Evolutionary conservation across 1,284 basidiomycete genomes (phyloP).

Genomic region (Fistulina hepatica): DNA sequence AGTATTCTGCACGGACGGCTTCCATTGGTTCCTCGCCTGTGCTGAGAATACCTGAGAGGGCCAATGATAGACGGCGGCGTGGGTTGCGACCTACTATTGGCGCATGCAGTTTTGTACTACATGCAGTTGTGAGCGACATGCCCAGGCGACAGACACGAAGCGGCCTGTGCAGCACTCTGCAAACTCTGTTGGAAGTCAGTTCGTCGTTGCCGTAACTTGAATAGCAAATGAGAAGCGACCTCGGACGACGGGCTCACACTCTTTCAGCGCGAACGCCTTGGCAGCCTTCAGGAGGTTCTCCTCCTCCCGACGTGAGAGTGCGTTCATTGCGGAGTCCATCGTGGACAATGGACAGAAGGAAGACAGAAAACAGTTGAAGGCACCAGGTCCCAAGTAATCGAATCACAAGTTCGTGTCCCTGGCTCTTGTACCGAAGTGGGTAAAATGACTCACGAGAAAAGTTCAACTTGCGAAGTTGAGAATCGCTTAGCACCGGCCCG

Average conservation of each 20-base stretch:
- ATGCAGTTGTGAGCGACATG: constrained; percentile 62
- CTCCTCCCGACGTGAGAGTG: constrained; percentile 82
- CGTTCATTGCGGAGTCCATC: too few species aligned
- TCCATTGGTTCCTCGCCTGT: constrained; percentile 69
- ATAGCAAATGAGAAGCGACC: constrained; percentile 30
- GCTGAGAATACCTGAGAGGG: constrained; percentile 27
- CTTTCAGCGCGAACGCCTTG: constrained; percentile 69
- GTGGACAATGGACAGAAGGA: constrained; percentile 30
- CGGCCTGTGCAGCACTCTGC: constrained; percentile 75
- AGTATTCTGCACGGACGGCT: constrained; percentile 56
- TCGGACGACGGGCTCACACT: constrained; percentile 70
- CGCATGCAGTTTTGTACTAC: constrained; percentile 72
- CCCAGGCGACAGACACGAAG: constrained; percentile 77
- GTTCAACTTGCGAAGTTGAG: too few species aligned
- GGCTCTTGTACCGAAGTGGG: too few species aligned
- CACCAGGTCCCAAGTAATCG: too few species aligned
- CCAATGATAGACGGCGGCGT: constrained; percentile 1
- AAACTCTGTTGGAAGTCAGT: constrained; percentile 45
- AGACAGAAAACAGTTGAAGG: constrained; percentile 34
- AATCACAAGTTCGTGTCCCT: too few species aligned
- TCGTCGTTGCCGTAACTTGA: constrained; percentile 4
- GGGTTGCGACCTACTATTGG: constrained; percentile 50
- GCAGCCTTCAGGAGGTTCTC: constrained; percentile 73
- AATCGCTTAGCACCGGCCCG: too few species aligned
- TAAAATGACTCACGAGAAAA: too few species aligned